phyloP scores from a whole-genome alignment of 345 rosid species.

The Eutrema heterophyllum region DNA sequence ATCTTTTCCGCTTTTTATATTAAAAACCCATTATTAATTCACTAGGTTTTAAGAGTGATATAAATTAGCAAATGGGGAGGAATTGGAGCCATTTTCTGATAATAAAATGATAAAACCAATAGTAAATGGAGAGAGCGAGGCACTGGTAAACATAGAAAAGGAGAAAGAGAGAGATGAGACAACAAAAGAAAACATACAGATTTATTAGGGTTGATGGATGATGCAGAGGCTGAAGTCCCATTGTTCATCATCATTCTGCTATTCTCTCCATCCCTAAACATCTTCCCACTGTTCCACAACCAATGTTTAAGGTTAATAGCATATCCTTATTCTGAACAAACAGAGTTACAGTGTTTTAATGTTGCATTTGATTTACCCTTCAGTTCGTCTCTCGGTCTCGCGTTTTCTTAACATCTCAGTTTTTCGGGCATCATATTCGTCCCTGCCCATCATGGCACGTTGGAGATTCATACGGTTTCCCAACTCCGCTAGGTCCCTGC shows the following conservation, averaged over 20 bases:
- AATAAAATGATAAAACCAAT: not conserved
- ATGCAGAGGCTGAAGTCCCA: slow-evolving; percentile 32
- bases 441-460: slow-evolving; percentile 88
- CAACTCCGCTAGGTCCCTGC: slow-evolving; percentile 79
- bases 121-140: not conserved
- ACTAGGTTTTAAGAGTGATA: not conserved
- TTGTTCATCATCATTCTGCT: slow-evolving; percentile 69
- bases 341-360: not conserved
- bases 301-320: not conserved
- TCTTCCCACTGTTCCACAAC: slow-evolving; percentile 49
- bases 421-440: slow-evolving; percentile 86
- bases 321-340: not conserved
- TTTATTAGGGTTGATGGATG: slow-evolving; percentile 31
- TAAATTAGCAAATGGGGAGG: not conserved
- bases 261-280: slow-evolving; percentile 64
- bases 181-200: slow-evolving; percentile 29
- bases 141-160: not conserved
- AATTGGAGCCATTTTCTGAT: not conserved
- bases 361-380: slow-evolving; percentile 44
- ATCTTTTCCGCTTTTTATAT: not conserved
- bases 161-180: not conserved
- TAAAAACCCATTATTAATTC: not conserved
- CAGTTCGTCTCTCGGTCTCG: slow-evolving; percentile 69
- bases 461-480: slow-evolving; percentile 76
- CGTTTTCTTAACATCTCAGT: slow-evolving; percentile 82